Percentiles rank a stretch among this genome's conserved stretches.
These are phyloP conservation scores for Cucurbita ficifolia DNA, from an alignment of 306 rosid species.

Conservation along the genomic window DNA sequence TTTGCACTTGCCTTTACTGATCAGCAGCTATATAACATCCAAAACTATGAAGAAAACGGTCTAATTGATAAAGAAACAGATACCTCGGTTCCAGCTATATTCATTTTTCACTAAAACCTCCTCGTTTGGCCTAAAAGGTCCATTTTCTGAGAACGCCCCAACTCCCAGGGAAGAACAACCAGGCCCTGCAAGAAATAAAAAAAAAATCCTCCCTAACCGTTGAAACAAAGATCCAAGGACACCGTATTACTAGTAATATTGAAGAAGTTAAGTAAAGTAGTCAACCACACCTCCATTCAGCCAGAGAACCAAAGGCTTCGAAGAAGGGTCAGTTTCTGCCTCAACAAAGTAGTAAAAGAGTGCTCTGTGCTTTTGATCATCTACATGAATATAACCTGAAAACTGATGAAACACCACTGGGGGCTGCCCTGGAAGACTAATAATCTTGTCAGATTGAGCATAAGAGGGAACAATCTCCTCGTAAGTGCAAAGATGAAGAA, in stretches of 20 bases:
- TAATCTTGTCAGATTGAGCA: slow-evolving; percentile 29
- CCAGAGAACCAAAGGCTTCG: slow-evolving; percentile 86
- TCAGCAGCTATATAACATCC: not conserved
- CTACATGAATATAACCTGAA: slow-evolving; percentile 60
- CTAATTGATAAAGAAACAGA: not conserved
- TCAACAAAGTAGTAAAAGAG: slow-evolving; percentile 72
- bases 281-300: slow-evolving; percentile 29
- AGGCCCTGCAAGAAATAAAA: slow-evolving; percentile 20
- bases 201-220: too few relatives aligned
- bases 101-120: slow-evolving; percentile 21
- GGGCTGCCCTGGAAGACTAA: slow-evolving; percentile 60
- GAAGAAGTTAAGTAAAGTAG: not conserved
- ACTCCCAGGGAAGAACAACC: slow-evolving; percentile 51
- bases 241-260: not conserved
- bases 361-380: slow-evolving; percentile 42
- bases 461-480: slow-evolving; percentile 6
- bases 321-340: slow-evolving; percentile 54
- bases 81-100: slow-evolving; percentile 42
- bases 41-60: not conserved
- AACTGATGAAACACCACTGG: slow-evolving; percentile 52
- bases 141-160: slow-evolving; percentile 41
- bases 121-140: slow-evolving; percentile 43
- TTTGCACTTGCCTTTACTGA: not conserved
- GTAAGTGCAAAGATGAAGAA: slow-evolving; percentile 15
- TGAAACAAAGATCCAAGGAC: not conserved